Conservation (phyloP, 2,329 filamentous ascomycete species). For the Teratosphaeriaceae sp. region DNA sequence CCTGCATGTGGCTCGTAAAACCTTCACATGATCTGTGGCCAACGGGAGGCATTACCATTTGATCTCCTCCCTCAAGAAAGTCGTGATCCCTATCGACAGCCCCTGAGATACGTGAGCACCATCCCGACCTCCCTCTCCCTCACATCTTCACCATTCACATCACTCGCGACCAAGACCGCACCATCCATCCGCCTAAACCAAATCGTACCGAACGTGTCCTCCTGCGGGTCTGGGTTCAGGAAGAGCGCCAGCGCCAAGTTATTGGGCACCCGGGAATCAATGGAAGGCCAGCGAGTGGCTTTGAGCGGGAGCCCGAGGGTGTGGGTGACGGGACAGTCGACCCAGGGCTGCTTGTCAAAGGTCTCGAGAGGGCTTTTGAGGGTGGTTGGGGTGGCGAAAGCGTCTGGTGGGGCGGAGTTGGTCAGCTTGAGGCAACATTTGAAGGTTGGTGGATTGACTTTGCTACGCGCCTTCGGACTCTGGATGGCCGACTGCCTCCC, state of each 20-base stretch:
- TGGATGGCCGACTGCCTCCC: not conserved
- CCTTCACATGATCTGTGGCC: not conserved
- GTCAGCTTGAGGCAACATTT: not conserved
- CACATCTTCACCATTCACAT: not conserved
- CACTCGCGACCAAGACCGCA: not conserved
- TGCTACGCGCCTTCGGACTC: not conserved
- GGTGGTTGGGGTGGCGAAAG: constrained; percentile 1
- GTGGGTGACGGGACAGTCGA: not conserved
- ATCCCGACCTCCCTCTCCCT: constrained; percentile 1
- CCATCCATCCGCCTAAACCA: not conserved
- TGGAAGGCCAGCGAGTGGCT: constrained; percentile 1
- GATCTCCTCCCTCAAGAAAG: not conserved
- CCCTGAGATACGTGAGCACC: not conserved
- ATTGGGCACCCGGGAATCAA: not conserved
- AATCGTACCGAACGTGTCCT: not conserved
- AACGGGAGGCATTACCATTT: not conserved
- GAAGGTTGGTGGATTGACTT: not conserved
- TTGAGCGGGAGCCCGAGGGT: constrained; percentile 1
- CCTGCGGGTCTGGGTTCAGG: not conserved
- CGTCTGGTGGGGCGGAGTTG: not conserved
- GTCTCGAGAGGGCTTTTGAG: not conserved
- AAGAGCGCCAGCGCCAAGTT: not conserved
- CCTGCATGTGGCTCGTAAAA: not conserved
- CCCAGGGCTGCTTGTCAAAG: not conserved
- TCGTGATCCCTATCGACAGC: not conserved